Base-by-base conservation (phyloP, 208 protist genomes). In the Acanthamoeba triangularis region DNA sequence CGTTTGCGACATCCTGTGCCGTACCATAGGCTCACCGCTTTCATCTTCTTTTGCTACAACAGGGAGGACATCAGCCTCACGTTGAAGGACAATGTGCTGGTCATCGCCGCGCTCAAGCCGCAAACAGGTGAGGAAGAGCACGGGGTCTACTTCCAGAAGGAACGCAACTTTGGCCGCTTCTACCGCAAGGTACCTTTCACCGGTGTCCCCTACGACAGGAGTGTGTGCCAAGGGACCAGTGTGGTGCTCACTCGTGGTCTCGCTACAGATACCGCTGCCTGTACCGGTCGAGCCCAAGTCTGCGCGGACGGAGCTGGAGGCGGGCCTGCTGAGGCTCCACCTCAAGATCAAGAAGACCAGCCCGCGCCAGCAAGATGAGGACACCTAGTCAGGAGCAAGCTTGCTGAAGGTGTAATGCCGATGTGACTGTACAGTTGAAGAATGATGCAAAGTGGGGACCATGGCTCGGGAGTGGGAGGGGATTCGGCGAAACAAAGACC, bases 151-250 rank as follows among this genome's bases (percentile, higher is more conserved):
- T 80, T 28, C 37, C 72, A 80, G 72, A 80, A 80, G 72, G 72
- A 80, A 44, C 72, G 72, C 72, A 80, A 80, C 72, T 80, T 80
- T 47, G 72, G 72, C 13, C 72, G 72, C 35, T 80, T 80, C 72
- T 80, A 44, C 72, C 72, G 72, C 33, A 80, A 80, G 72, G 72
- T 80, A 78, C 49, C 11, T 11, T 14, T 52, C n/a, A n/a, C 49
- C 49, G 7, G 49, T 11, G 4, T 52, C 49, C 49, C 7, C 11
- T 52, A 14, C 49, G 4, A 11, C 11, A 52, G 49, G 49, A 52
- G 49, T 14, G 11, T 52, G 11, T 52, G n/a, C n/a, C n/a, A n/a
- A n/a, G n/a, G n/a, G n/a, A n/a, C n/a, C n/a, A n/a, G 44, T 47
- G 44, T 13, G 7, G 44, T 13, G 44, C 52, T 23, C 0, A 23